These are phyloP conservation scores for Colletotrichum scovillei DNA, from an alignment of 2,329 filamentous ascomycete genomes.

Conservation along the genomic window DNA sequence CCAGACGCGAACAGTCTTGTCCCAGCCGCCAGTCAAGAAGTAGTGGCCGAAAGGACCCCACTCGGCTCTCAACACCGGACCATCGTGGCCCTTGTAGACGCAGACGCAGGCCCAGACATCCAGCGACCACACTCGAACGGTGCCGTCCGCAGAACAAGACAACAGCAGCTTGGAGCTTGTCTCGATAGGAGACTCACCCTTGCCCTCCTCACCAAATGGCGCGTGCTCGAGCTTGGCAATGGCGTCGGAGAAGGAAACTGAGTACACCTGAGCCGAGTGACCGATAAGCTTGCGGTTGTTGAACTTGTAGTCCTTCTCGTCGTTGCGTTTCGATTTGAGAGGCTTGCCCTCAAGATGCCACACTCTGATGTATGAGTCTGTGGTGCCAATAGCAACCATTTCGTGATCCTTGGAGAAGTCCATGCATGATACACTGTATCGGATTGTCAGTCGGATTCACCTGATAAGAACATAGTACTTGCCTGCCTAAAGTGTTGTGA, in stretches of 20 bases:
- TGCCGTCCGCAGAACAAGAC: slow-evolving; percentile 88
- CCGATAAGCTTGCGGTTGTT: slow-evolving; percentile 82
- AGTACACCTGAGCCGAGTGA: slow-evolving; percentile 90
- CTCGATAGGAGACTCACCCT: slow-evolving; percentile 55
- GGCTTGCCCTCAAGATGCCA: slow-evolving; percentile 91
- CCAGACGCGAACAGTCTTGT: slow-evolving; percentile 92
- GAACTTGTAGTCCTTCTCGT: slow-evolving; percentile 69
- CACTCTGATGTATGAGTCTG: slow-evolving; percentile 94
- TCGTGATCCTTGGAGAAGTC: slow-evolving; percentile 94
- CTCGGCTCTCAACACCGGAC: slow-evolving; percentile 86
- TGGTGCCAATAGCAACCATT: slow-evolving; percentile 88
- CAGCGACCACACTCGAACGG: slow-evolving; percentile 91
- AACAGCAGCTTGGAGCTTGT: slow-evolving; percentile 80
- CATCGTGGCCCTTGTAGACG: slow-evolving; percentile 92
- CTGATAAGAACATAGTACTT: slow-evolving; percentile 45
- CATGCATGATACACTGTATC: slow-evolving; percentile 82
- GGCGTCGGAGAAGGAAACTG: slow-evolving; percentile 84
- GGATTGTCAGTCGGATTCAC: slow-evolving; percentile 34
- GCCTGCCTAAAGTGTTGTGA: slow-evolving; percentile 95
- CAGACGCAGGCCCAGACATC: slow-evolving; percentile 94
- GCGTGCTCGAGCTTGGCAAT: slow-evolving; percentile 66
- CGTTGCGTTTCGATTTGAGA: slow-evolving; percentile 73
- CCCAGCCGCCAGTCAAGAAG: slow-evolving; percentile 87
- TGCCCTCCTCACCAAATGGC: slow-evolving; percentile 62
- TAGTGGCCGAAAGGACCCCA: slow-evolving; percentile 98